Evolutionary conservation across 352 stramenopile genomes (phyloP).

Genomic region (Halophytophthora batemanensis): DNA sequence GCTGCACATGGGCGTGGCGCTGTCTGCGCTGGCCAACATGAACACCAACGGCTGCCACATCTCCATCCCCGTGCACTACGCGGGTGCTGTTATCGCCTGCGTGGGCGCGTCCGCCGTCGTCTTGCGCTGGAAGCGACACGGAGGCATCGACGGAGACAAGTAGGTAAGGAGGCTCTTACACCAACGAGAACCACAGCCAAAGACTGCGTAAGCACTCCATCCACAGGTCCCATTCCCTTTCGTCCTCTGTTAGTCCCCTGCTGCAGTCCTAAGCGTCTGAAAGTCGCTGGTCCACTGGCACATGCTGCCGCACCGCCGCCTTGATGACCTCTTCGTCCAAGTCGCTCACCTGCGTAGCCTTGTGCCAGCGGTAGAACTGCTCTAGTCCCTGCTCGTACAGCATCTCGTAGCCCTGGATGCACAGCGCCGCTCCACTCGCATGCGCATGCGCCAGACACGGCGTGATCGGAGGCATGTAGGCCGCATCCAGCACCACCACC

Average conservation of each 20-base stretch:
- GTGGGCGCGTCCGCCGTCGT: constrained; percentile 40
- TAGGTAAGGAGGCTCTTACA: too few species aligned
- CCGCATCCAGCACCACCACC: constrained; percentile 94
- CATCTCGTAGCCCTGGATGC: constrained; percentile 98
- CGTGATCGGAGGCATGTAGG: constrained; percentile 97
- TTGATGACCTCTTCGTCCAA: constrained; percentile 56
- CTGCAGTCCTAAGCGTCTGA: constrained; percentile 14
- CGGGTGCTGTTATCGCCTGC: constrained; percentile 44
- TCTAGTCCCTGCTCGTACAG: constrained; percentile 96
- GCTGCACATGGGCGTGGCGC: constrained; percentile 70
- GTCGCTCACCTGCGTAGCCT: constrained; percentile 37
- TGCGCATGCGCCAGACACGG: constrained; percentile 90
- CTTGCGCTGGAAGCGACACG: constrained; percentile 38
- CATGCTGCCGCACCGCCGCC: constrained; percentile 49
- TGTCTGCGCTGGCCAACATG: constrained; percentile 78
- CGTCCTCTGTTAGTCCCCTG: too few species aligned
- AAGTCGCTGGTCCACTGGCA: constrained; percentile 55
- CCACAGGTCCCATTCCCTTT: too few species aligned
- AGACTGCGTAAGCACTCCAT: too few species aligned
- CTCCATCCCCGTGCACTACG: constrained; percentile 77
- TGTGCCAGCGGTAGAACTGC: constrained; percentile 95
- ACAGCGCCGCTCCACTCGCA: constrained; percentile 64
- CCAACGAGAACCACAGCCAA: too few species aligned
- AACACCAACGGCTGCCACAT: constrained; percentile 73
- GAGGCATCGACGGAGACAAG: constrained; percentile 14